Conservation (phyloP, 305 asterid species). For the Ilex paraguariensis region DNA sequence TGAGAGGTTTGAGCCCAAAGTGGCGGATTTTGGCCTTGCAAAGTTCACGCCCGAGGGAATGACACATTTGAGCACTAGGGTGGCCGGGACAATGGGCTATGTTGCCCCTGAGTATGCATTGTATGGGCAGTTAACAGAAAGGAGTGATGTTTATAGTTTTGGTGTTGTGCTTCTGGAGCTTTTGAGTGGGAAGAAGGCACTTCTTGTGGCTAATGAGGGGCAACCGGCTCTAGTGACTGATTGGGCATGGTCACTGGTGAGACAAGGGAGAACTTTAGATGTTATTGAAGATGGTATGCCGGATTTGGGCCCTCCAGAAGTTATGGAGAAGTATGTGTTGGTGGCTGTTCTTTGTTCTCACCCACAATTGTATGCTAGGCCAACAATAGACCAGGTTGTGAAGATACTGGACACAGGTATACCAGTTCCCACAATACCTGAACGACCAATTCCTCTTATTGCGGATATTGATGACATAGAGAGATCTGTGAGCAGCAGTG, state of each 20-base stretch:
- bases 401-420: slow-evolving; percentile 49
- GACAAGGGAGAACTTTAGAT: slow-evolving; percentile 37
- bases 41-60: slow-evolving; percentile 37
- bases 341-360: slow-evolving; percentile 59
- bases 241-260: slow-evolving; percentile 60
- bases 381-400: slow-evolving; percentile 54
- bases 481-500: slow-evolving; percentile 44
- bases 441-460: slow-evolving; percentile 46
- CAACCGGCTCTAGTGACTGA: slow-evolving; percentile 38
- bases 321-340: slow-evolving; percentile 50
- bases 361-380: slow-evolving; percentile 55
- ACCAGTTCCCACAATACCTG: slow-evolving; percentile 43
- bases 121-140: slow-evolving; percentile 37
- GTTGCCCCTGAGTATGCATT: slow-evolving; percentile 44
- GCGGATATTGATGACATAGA: slow-evolving; percentile 48
- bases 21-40: slow-evolving; percentile 44
- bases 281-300: slow-evolving; percentile 43
- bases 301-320: slow-evolving; percentile 34
- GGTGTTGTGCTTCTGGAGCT: slow-evolving; percentile 44
- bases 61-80: slow-evolving; percentile 40
- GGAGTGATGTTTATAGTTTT: slow-evolving; percentile 43
- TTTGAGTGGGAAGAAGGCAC: slow-evolving; percentile 39
- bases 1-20: slow-evolving; percentile 34
- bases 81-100: slow-evolving; percentile 46
- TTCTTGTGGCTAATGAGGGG: slow-evolving; percentile 20